phyloP scores from a whole-genome alignment of 2,329 filamentous ascomycete species.

The Beauveria scarabaeidicola region DNA sequence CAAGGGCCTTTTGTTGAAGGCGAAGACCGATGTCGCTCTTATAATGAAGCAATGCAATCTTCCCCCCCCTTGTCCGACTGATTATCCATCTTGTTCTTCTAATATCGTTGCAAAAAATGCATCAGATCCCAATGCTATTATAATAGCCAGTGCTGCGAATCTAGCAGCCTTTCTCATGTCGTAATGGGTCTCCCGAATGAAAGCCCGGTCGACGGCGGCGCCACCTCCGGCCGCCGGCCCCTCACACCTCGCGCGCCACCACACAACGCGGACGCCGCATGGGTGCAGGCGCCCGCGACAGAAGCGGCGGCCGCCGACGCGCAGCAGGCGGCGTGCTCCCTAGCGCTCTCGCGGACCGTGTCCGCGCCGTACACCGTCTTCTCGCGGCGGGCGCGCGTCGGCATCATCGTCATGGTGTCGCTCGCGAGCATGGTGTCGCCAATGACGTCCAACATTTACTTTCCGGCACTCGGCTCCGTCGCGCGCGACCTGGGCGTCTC shows the following conservation, averaged over 20 bases:
- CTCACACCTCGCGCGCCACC: not conserved
- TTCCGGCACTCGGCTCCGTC: conserved; percentile 33
- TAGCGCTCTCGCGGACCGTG: conserved; percentile 17
- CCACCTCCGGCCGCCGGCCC: not conserved
- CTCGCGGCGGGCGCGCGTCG: conserved; percentile 25
- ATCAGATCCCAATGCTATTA: not conserved
- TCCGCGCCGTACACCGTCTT: conserved; percentile 28
- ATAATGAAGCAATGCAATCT: not conserved
- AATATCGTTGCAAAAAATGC: too few relatives aligned
- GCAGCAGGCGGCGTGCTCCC: not conserved
- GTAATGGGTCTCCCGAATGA: not conserved
- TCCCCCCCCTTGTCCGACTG: not conserved
- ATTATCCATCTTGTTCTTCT: not conserved
- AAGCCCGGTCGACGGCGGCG: not conserved
- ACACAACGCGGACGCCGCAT: not conserved
- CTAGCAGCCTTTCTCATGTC: not conserved
- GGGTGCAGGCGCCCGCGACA: not conserved
- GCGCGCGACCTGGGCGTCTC: conserved; percentile 31
- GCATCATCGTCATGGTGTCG: conserved; percentile 45
- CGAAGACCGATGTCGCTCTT: not conserved
- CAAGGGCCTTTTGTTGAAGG: not conserved
- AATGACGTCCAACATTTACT: conserved; percentile 51
- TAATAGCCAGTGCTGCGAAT: not conserved
- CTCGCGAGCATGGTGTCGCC: conserved; percentile 47
- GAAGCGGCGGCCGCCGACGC: not conserved